Evolutionary conservation across 805 yeast species (phyloP).

Genomic region (Yarrowia sp.): DNA sequence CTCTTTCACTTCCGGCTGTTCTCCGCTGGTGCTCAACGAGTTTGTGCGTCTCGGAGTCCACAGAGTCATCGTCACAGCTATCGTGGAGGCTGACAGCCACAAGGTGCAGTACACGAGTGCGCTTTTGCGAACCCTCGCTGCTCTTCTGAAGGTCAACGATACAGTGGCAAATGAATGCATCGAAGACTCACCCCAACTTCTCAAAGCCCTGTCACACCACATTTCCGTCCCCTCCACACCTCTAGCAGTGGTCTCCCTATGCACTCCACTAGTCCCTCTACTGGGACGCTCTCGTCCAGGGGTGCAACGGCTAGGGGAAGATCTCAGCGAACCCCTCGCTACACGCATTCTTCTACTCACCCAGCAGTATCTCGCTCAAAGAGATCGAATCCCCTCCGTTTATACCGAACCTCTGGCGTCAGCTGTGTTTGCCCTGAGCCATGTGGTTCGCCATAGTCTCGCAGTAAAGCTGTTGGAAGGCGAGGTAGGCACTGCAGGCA

Average conservation of each 20-base stretch:
- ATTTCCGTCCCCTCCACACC: constrained; percentile 24
- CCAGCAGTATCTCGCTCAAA: constrained; percentile 26
- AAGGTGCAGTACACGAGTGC: constrained; percentile 27
- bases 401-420: constrained; percentile 27
- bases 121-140: constrained; percentile 21
- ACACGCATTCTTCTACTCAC: constrained; percentile 27
- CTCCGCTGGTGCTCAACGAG: neutral
- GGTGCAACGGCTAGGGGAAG: constrained; percentile 4
- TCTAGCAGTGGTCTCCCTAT: constrained; percentile 26
- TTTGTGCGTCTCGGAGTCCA: neutral
- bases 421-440: constrained; percentile 32
- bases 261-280: constrained; percentile 24
- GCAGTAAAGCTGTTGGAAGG: constrained; percentile 21
- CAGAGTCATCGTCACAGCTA: neutral
- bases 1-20: constrained; percentile 36
- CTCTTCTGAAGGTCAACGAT: neutral
- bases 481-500: constrained; percentile 21
- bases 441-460: constrained; percentile 27
- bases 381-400: constrained; percentile 1
- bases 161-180: constrained; percentile 27
- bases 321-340: constrained; percentile 28
- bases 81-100: constrained; percentile 29
- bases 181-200: constrained; percentile 15
- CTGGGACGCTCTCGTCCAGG: constrained; percentile 13
- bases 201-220: constrained; percentile 18